Percentiles rank a stretch among this genome's conserved stretches.
Conservation (phyloP, 768 basidiomycete species). For the Serendipita sp. region DNA sequence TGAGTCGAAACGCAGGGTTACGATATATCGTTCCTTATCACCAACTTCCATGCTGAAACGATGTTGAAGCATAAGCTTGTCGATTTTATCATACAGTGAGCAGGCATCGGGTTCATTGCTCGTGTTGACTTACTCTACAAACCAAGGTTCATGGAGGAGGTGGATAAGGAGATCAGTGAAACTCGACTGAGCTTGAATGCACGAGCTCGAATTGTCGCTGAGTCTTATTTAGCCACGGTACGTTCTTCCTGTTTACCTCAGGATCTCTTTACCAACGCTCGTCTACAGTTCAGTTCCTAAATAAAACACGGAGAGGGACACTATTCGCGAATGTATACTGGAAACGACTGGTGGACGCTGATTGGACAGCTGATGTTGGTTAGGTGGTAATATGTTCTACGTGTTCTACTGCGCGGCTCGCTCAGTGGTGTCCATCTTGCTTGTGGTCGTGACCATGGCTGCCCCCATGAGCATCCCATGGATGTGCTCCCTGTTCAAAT, state of each 20-base stretch:
- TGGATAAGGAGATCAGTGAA: constrained; percentile 98
- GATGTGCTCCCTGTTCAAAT: constrained; percentile 28
- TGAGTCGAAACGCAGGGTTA: constrained; percentile 50
- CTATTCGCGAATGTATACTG: too few relatives aligned
- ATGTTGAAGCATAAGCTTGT: constrained; percentile 99
- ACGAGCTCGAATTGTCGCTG: constrained; percentile 90
- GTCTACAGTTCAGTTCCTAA: too few relatives aligned
- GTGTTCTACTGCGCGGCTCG: too few relatives aligned
- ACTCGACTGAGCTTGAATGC: constrained; percentile 97
- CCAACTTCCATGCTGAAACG: constrained; percentile 89
- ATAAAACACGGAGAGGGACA: too few relatives aligned
- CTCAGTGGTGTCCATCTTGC: constrained; percentile 18
- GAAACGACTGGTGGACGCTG: too few relatives aligned
- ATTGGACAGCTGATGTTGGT: too few relatives aligned
- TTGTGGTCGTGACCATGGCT: constrained; percentile 32
- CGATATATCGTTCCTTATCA: constrained; percentile 96
- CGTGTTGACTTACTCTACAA: neutral
- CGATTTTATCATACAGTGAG: constrained; percentile 97
- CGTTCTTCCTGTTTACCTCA: constrained; percentile 19
- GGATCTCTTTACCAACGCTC: too few relatives aligned
- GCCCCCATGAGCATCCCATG: constrained; percentile 35
- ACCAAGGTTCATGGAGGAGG: constrained; percentile 91
- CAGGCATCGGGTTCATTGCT: constrained; percentile 14
- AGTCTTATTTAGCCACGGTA: constrained; percentile 87
- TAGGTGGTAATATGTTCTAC: too few relatives aligned